Evolutionary conservation across 2,329 filamentous ascomycete genomes (phyloP).

Genomic region (Fusarium mangiferae): DNA sequence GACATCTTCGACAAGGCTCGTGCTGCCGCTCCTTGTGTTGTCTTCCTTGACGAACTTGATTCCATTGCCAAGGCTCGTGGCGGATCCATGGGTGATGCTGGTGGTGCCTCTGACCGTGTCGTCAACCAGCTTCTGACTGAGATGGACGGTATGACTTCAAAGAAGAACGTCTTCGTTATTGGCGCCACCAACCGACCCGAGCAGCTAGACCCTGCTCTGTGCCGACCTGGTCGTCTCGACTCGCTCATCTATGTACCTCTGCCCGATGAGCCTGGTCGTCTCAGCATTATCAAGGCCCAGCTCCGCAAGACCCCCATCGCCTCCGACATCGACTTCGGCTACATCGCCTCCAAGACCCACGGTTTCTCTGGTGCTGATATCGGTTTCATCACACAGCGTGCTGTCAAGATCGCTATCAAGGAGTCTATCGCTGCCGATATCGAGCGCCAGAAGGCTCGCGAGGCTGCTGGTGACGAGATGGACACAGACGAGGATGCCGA

Average conservation of each 20-base stretch:
- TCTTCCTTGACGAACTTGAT: constrained; percentile 98
- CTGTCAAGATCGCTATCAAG: constrained; percentile 99
- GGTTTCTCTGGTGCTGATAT: constrained; percentile 99
- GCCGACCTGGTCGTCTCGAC: constrained; percentile 98
- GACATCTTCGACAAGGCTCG: constrained; percentile 99
- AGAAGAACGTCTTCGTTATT: constrained; percentile 99
- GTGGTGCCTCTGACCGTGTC: constrained; percentile 98
- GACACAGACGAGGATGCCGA: constrained; percentile 75
- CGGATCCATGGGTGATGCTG: constrained; percentile 93
- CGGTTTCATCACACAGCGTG: constrained; percentile 98
- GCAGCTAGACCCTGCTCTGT: constrained; percentile 97
- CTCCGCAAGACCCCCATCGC: constrained; percentile 97
- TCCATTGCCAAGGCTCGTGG: constrained; percentile 99
- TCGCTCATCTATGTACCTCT: constrained; percentile 98
- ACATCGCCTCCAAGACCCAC: constrained; percentile 96
- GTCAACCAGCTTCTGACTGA: constrained; percentile 99
- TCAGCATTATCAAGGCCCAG: constrained; percentile 91
- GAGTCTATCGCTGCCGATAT: constrained; percentile 91
- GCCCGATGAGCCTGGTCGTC: constrained; percentile 89
- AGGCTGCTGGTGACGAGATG: constrained; percentile 87
- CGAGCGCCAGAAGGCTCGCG: constrained; percentile 87
- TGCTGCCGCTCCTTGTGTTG: constrained; percentile 95
- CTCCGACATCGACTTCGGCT: constrained; percentile 85
- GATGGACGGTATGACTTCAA: constrained; percentile 99
- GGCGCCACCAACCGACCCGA: constrained; percentile 98